Percentiles rank a stretch among this genome's conserved stretches.
Conservation (phyloP, 2,329 filamentous ascomycete species). For the Colletotrichum tamarilloi region DNA sequence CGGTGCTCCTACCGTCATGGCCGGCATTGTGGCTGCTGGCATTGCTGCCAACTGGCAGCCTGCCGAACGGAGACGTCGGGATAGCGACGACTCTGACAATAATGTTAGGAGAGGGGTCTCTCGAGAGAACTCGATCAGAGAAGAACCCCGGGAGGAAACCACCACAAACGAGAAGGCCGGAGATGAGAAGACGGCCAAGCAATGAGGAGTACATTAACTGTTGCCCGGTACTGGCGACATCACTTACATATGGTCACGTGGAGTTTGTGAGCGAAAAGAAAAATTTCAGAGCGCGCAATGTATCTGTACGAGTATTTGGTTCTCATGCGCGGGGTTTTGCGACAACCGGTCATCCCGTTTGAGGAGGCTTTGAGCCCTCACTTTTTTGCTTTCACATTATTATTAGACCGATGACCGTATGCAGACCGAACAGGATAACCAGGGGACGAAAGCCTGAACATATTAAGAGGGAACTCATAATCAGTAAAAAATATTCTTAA, state of each 20-base stretch:
- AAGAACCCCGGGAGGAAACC: slow-evolving; percentile 20
- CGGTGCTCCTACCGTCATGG: slow-evolving; percentile 82
- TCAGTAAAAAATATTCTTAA: not conserved
- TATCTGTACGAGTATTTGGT: slow-evolving; percentile 12
- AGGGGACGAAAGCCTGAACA: not conserved
- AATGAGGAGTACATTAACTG: slow-evolving; percentile 28
- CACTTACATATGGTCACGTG: slow-evolving; percentile 6
- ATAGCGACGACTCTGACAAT: slow-evolving; percentile 46
- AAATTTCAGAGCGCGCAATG: not conserved
- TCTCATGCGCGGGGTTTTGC: not conserved
- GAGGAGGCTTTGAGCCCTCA: not conserved
- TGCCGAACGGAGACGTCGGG: slow-evolving; percentile 61
- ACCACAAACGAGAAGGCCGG: slow-evolving; percentile 16
- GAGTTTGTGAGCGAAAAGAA: slow-evolving; percentile 8
- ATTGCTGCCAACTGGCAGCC: slow-evolving; percentile 83
- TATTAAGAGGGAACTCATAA: not conserved
- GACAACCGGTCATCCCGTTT: not conserved
- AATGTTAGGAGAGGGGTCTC: slow-evolving; percentile 25
- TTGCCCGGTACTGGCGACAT: slow-evolving; percentile 1
- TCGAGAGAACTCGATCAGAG: slow-evolving; percentile 28
- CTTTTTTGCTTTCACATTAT: not conserved
- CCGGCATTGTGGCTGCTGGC: slow-evolving; percentile 82
- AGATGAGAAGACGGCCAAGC: slow-evolving; percentile 23
- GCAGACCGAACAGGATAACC: not conserved
- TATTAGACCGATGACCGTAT: not conserved